Evolutionary conservation across 345 rosid genomes (phyloP).

Genomic region (Populus pruinosa): DNA sequence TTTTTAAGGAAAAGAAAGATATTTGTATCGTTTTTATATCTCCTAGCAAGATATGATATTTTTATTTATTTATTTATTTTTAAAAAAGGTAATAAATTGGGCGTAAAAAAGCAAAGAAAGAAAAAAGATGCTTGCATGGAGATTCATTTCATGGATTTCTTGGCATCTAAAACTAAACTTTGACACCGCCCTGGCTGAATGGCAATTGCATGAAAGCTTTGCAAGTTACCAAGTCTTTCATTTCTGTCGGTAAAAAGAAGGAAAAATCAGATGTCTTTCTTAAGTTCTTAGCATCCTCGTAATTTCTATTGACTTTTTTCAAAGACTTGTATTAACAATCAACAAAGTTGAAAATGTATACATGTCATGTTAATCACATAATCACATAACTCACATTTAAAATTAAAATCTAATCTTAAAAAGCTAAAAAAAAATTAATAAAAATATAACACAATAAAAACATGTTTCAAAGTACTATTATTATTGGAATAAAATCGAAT

Average conservation of each 20-base stretch:
- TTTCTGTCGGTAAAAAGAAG: not conserved
- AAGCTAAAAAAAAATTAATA: accelerated
- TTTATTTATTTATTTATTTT: no score
- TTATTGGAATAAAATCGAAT: no score
- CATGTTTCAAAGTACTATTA: no score
- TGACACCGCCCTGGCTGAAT: no score
- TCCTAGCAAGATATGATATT: no score
- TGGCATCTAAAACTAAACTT: no score
- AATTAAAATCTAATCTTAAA: no score
- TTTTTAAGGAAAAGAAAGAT: no score
- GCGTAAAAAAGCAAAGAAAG: no score
- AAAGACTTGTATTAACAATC: not conserved
- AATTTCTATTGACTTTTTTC: not conserved
- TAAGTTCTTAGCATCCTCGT: not conserved
- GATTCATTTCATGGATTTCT: not conserved
- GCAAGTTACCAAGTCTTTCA: not conserved
- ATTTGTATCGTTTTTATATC: no score
- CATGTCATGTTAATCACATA: no score
- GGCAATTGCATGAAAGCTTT: not conserved
- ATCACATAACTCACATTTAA: accelerated
- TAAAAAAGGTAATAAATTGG: not conserved
- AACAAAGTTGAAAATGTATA: not conserved
- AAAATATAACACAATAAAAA: no score
- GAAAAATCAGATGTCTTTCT: not conserved
- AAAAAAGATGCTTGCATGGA: not conserved